Evolutionary conservation across 2,329 filamentous ascomycete species (phyloP).

Genomic region (Paecilomyces variotii): DNA sequence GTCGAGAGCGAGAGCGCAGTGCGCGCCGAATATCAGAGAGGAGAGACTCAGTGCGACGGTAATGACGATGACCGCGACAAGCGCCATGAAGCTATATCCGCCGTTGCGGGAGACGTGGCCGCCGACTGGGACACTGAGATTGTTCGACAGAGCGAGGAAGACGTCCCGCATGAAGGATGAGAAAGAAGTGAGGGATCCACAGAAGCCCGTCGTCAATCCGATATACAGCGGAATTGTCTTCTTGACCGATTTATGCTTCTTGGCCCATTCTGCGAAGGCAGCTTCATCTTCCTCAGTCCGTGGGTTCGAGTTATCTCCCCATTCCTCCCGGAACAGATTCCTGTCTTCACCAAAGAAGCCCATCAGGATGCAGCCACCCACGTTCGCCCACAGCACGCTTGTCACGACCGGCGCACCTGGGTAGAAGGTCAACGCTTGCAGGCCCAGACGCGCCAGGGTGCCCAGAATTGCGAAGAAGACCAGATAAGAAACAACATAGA

Average conservation of each 20-base stretch:
- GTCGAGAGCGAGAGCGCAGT: slow-evolving; percentile 60
- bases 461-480: slow-evolving; percentile 79
- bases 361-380: slow-evolving; percentile 72
- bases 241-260: slow-evolving; percentile 58
- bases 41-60: slow-evolving; percentile 64
- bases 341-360: slow-evolving; percentile 77
- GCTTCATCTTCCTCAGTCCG: slow-evolving; percentile 12
- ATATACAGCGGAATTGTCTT: slow-evolving; percentile 86
- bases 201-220: slow-evolving; percentile 78
- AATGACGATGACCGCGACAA: slow-evolving; percentile 64
- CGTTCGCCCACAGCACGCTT: slow-evolving; percentile 78
- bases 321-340: slow-evolving; percentile 63
- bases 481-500: slow-evolving; percentile 73
- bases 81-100: slow-evolving; percentile 76
- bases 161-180: slow-evolving; percentile 74
- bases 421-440: slow-evolving; percentile 73
- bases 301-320: slow-evolving; percentile 34
- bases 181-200: slow-evolving; percentile 84
- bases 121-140: slow-evolving; percentile 46
- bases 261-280: slow-evolving; percentile 32
- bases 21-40: slow-evolving; percentile 63
- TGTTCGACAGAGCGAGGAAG: slow-evolving; percentile 72
- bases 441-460: slow-evolving; percentile 71
- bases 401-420: slow-evolving; percentile 67
- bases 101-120: slow-evolving; percentile 49